These are phyloP conservation scores for Mycena filopes DNA, from an alignment of 768 basidiomycete species.

Conservation along the genomic window DNA sequence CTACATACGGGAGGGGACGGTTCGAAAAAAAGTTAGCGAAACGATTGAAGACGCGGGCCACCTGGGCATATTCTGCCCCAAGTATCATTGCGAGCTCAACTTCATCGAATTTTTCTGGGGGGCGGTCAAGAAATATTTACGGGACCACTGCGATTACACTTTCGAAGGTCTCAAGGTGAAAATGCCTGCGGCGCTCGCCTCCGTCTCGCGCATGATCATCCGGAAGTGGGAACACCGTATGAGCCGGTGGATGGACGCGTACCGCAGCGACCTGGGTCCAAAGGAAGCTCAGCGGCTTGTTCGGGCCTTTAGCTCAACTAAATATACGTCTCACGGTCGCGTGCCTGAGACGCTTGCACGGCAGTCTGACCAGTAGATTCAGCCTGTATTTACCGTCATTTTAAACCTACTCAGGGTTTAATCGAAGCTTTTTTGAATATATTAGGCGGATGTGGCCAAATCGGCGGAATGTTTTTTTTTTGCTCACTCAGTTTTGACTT, in stretches of 20 bases:
- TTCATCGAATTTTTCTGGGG: slow-evolving; percentile 38
- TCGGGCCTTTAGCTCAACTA: slow-evolving; percentile 33
- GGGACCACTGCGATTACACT: slow-evolving; percentile 25
- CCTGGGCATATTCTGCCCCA: slow-evolving; percentile 29
- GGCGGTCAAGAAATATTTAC: slow-evolving; percentile 17
- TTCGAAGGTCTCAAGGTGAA: slow-evolving; percentile 12
- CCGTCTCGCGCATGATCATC: slow-evolving; percentile 30
- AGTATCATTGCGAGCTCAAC: slow-evolving; percentile 44
- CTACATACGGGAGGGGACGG: too few relatives aligned
- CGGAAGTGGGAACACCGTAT: slow-evolving; percentile 37
- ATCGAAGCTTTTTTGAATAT: background rate
- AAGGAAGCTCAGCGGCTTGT: slow-evolving; percentile 34
- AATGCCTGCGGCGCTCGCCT: slow-evolving; percentile 31
- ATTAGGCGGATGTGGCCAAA: background rate
- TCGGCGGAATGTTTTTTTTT: too few relatives aligned
- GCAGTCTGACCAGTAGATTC: slow-evolving; percentile 21
- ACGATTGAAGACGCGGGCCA: slow-evolving; percentile 27
- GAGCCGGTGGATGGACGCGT: slow-evolving; percentile 31
- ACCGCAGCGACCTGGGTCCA: slow-evolving; percentile 22
- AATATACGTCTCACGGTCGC: slow-evolving; percentile 37
- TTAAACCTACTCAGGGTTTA: slow-evolving; percentile 11
- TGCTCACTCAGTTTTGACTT: background rate
- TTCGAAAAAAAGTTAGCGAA: too few relatives aligned
- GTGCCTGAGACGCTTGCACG: slow-evolving; percentile 30
- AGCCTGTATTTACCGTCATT: slow-evolving; percentile 11